Evolutionary conservation across 192 early-diverging fungal species (phyloP).

Genomic region (Podila epigama): DNA sequence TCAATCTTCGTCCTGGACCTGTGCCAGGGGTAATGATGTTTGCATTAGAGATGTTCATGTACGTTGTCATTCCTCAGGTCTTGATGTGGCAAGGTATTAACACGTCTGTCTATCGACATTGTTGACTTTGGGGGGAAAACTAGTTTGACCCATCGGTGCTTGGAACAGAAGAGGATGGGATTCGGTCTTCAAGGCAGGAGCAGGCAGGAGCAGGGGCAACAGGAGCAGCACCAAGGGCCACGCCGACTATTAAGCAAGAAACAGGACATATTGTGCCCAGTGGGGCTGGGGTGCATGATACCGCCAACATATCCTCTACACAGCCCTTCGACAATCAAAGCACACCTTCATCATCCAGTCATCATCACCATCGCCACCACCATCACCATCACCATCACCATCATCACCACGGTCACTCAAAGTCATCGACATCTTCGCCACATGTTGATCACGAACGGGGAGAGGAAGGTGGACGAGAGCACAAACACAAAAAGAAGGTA

Average conservation of each 20-base stretch:
- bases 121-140: background rate
- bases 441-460: conserved; percentile 38
- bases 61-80: too few relatives aligned
- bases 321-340: too few relatives aligned
- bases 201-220: background rate
- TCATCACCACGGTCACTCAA: conserved; percentile 23
- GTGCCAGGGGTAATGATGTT: conserved; percentile 34
- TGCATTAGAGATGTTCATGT: too few relatives aligned
- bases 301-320: conserved; percentile 10
- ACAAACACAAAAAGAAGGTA: conserved; percentile 49
- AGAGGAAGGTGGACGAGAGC: conserved; percentile 36
- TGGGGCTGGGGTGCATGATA: too few relatives aligned
- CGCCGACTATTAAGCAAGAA: background rate
- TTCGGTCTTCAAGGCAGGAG: background rate
- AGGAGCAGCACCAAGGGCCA: background rate
- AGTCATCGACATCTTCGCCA: conserved; percentile 44
- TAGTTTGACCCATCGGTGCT: conserved; percentile 43
- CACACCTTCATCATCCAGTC: too few relatives aligned
- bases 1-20: conserved; percentile 40
- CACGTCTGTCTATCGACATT: background rate
- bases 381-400: conserved; percentile 1
- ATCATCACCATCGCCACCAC: conserved; percentile 6
- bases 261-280: conserved; percentile 3
- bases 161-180: conserved; percentile 30
- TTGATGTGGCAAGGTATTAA: background rate